Percentiles rank a stretch among this genome's conserved stretches.
Conservation (phyloP, 345 rosid species). For the Pseudoturritis turrita region DNA sequence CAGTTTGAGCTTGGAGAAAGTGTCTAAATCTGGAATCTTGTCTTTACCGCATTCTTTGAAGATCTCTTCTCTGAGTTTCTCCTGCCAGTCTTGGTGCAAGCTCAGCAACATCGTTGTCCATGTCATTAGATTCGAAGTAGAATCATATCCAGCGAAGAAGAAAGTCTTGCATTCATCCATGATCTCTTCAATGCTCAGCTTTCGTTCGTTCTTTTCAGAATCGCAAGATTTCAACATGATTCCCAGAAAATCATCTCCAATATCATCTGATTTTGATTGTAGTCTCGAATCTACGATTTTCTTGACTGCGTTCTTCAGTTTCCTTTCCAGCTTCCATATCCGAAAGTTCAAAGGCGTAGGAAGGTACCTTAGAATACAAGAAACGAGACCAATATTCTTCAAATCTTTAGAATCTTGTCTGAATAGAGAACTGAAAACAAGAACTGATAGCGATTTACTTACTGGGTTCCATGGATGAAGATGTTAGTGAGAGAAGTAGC, state of each 20-base stretch:
- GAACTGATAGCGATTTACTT: not conserved
- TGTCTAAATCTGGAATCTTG: too few species aligned
- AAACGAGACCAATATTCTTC: not conserved
- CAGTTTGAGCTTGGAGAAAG: too few species aligned
- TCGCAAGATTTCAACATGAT: constrained; percentile 30
- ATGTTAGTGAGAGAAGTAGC: not conserved
- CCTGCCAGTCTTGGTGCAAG: constrained; percentile 48
- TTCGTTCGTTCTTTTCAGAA: not conserved
- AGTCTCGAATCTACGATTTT: constrained; percentile 29
- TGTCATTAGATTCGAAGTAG: constrained; percentile 35
- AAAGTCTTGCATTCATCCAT: constrained; percentile 54
- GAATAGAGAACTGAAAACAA: not conserved
- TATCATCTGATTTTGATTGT: not conserved
- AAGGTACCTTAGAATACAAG: constrained; percentile 35
- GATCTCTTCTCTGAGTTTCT: constrained; percentile 30
- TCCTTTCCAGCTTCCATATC: constrained; percentile 46
- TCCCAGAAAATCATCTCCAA: constrained; percentile 48
- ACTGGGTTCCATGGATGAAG: constrained; percentile 43
- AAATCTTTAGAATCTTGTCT: not conserved
- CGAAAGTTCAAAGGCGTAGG: constrained; percentile 38
- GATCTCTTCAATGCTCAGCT: constrained; percentile 28
- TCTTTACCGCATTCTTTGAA: too few species aligned
- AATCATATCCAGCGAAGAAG: constrained; percentile 51
- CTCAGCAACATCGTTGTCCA: constrained; percentile 44
- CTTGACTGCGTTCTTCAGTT: constrained; percentile 23